Percentiles rank a stretch among this genome's conserved stretches.
phyloP scores from a whole-genome alignment of 164 flowering plant species.

The Litsea cubeba region DNA sequence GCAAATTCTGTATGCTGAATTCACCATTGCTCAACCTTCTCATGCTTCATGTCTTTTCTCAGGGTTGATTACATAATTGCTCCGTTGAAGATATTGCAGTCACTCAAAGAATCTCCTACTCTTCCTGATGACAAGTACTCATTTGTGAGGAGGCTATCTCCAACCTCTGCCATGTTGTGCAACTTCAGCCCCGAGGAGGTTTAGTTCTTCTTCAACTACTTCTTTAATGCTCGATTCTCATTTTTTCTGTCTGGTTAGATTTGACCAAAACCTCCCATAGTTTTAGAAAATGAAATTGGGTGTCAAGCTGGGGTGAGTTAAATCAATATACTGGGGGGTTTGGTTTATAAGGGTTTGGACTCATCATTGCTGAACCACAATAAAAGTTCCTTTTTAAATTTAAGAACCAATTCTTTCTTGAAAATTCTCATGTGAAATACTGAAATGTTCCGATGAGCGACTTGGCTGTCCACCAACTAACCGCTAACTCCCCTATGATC shows the following conservation, averaged over 20 bases:
- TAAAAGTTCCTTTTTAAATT: too few species aligned
- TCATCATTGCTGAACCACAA: too few species aligned
- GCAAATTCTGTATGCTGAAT: background rate
- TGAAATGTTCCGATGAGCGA: too few species aligned
- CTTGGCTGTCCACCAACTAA: too few species aligned
- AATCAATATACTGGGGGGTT: too few species aligned
- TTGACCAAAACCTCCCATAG: background rate
- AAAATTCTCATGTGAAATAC: too few species aligned
- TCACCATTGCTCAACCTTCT: background rate
- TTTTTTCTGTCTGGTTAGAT: background rate
- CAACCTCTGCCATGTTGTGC: constrained; percentile 55
- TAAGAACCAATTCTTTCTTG: too few species aligned
- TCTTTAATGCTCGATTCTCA: background rate
- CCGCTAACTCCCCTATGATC: too few species aligned
- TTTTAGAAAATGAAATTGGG: background rate
- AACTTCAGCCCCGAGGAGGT: constrained; percentile 83
- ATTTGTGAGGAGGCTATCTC: constrained; percentile 67
- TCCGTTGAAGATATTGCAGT: constrained; percentile 86
- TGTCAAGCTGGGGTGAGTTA: too few species aligned
- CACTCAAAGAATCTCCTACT: constrained; percentile 73
- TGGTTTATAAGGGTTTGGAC: too few species aligned
- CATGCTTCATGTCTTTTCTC: constrained; percentile 12
- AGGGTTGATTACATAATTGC: constrained; percentile 95
- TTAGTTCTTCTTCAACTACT: constrained; percentile 6
- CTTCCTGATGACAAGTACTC: constrained; percentile 86